These are phyloP conservation scores for Carex cristatella DNA, from an alignment of 176 grass and related monocot genomes.

Conservation along the genomic window DNA sequence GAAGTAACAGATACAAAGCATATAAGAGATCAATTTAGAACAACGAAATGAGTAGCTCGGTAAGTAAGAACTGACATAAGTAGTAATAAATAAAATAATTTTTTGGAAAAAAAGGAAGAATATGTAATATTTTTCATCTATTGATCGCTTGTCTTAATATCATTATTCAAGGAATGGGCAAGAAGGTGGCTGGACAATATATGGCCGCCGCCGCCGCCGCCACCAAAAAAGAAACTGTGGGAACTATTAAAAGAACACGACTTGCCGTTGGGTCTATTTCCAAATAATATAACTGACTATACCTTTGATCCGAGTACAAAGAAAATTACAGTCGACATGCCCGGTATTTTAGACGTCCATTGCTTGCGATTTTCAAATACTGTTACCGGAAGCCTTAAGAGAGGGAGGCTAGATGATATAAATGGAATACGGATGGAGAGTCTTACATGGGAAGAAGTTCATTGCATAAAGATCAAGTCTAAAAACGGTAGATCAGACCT, in stretches of 20 bases:
- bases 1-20: background rate
- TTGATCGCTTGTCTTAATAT: no score
- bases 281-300: background rate
- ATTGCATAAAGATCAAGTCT: background rate
- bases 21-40: background rate
- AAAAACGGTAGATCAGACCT: background rate
- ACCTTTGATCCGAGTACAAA: background rate
- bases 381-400: background rate
- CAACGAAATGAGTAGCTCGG: background rate
- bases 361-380: background rate
- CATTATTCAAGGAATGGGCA: no score
- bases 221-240: no score
- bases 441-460: background rate
- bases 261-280: background rate
- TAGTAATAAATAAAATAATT: background rate
- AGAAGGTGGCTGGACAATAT: no score
- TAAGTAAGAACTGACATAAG: background rate
- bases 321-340: background rate
- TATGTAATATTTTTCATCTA: no score
- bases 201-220: no score
- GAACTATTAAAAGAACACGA: background rate
- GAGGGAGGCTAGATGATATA: background rate
- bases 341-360: background rate
- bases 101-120: no score
- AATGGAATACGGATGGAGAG: background rate